Evolutionary conservation across 805 yeast species (phyloP).

Genomic region (Spathaspora sp.): DNA sequence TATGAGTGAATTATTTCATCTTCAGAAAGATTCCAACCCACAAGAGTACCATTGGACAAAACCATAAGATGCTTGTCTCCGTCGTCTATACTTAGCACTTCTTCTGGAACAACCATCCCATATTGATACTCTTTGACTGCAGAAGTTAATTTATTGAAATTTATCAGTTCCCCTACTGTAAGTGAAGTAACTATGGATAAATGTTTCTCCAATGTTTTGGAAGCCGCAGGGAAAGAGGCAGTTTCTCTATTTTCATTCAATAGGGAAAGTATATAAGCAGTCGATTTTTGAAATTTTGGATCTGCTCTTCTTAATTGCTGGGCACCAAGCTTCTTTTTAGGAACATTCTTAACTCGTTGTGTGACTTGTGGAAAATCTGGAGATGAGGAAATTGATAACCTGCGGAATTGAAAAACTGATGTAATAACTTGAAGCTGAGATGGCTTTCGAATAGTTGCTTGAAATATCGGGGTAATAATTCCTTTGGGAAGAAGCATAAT

Average conservation of each 20-base stretch:
- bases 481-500: background rate
- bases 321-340: conserved; percentile 10
- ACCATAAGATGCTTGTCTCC: conserved; percentile 54
- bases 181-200: conserved; percentile 59
- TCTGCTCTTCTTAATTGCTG: conserved; percentile 25
- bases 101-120: conserved; percentile 53
- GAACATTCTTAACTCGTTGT: conserved; percentile 2
- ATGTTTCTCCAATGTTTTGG: conserved; percentile 21
- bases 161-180: conserved; percentile 70
- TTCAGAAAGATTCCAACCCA: conserved; percentile 81
- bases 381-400: background rate
- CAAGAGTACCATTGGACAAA: conserved; percentile 72
- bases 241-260: conserved; percentile 17
- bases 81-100: conserved; percentile 55
- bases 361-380: background rate
- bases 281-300: conserved; percentile 17
- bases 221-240: conserved; percentile 9
- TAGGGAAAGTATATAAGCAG: conserved; percentile 20
- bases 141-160: conserved; percentile 46
- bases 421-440: background rate
- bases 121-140: conserved; percentile 12
- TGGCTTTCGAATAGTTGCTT: background rate
- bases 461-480: background rate
- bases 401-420: background rate
- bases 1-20: conserved; percentile 40